A percentile compares a stretch with the other conserved stretches of the same genome.
Conservation (phyloP, 1,284 basidiomycete genomes). For the Meripilus lineatus region DNA sequence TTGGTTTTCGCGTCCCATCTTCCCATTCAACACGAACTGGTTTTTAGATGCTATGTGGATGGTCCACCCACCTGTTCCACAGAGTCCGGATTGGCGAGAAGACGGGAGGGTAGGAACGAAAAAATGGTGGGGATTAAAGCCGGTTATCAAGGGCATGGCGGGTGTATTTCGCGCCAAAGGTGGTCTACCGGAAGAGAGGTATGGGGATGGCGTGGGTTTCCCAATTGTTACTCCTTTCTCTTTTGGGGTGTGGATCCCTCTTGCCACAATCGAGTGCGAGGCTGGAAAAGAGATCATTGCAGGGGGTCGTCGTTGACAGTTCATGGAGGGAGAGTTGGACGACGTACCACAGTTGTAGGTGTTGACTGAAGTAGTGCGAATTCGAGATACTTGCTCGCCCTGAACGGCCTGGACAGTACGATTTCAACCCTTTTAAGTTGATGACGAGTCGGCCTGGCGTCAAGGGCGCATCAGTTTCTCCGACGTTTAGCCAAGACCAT, state of each 20-base stretch:
- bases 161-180: constrained; percentile 8
- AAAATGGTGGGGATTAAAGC: constrained; percentile 1
- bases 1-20: background rate
- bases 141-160: constrained; percentile 11
- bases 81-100: constrained; percentile 11
- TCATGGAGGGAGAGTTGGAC: too few species aligned
- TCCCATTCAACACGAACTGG: constrained; percentile 6
- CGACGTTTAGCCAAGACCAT: too few species aligned
- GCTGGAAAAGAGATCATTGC: too few species aligned
- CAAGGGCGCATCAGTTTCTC: too few species aligned
- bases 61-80: constrained; percentile 8
- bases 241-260: constrained; percentile 10
- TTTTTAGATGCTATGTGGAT: background rate
- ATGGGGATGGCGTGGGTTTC: constrained; percentile 10
- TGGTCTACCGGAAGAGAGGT: constrained; percentile 8
- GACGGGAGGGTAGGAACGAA: constrained; percentile 9
- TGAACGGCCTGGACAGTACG: too few species aligned
- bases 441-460: too few species aligned
- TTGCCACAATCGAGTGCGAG: too few species aligned
- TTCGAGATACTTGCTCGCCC: too few species aligned
- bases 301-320: too few species aligned
- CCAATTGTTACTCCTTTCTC: constrained; percentile 9
- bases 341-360: too few species aligned
- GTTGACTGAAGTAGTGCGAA: too few species aligned
- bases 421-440: too few species aligned